Percentiles rank a stretch among this genome's conserved stretches.
Evolutionary conservation across 164 flowering plant species (phyloP).

Genomic region (Echeveria elegans): DNA sequence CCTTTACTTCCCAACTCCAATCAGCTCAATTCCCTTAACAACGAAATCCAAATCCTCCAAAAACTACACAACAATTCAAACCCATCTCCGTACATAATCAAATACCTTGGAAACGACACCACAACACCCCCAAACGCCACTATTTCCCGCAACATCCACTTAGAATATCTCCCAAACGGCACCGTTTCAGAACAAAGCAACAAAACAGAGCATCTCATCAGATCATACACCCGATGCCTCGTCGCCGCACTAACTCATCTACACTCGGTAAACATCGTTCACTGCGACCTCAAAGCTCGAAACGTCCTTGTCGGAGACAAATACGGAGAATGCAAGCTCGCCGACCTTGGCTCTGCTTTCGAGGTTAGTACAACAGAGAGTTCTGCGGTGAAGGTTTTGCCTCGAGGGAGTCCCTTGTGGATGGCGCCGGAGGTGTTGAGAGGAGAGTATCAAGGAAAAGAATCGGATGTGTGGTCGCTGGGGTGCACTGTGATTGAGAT

Average conservation of each 20-base stretch:
- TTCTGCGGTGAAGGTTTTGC: conserved; percentile 3
- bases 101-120: conserved; percentile 47
- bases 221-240: conserved; percentile 34
- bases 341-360: conserved; percentile 68
- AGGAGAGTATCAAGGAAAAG: background rate
- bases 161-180: conserved; percentile 66
- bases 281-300: conserved; percentile 73
- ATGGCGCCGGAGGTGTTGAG: conserved; percentile 53
- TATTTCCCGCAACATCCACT: conserved; percentile 39
- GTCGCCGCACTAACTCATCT: conserved; percentile 39
- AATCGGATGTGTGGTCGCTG: conserved; percentile 8
- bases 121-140: conserved; percentile 14
- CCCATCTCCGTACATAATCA: conserved; percentile 44
- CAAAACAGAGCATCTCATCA: conserved; percentile 28
- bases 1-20: conserved; percentile 13
- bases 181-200: conserved; percentile 22
- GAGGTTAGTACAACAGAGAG: background rate
- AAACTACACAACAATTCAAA: conserved; percentile 14
- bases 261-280: conserved; percentile 46
- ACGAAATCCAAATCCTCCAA: conserved; percentile 48
- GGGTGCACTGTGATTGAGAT: conserved; percentile 7
- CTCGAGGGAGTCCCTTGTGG: conserved; percentile 78
- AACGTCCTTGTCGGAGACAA: conserved; percentile 41
- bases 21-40: conserved; percentile 32
- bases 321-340: conserved; percentile 42